Evolutionary conservation across 768 basidiomycete species (phyloP).

Genomic region (Leccinellum luteum): DNA sequence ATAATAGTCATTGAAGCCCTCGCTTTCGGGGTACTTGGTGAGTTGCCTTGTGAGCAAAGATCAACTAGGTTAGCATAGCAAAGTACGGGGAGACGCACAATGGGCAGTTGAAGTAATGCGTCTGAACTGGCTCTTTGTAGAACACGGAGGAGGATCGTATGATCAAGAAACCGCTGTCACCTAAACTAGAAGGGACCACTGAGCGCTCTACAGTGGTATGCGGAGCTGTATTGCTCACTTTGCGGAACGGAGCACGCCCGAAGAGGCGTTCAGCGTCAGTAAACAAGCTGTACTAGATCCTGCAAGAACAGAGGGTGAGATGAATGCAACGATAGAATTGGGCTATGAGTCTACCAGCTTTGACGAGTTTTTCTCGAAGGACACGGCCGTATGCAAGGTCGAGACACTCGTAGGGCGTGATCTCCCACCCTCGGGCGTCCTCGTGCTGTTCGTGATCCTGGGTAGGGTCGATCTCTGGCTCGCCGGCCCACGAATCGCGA

Average conservation of each 20-base stretch:
- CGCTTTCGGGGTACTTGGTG: slow-evolving; percentile 33
- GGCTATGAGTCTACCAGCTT: slow-evolving; percentile 39
- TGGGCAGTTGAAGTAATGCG: slow-evolving; percentile 36
- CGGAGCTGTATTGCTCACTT: slow-evolving; percentile 49
- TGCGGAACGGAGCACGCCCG: slow-evolving; percentile 71
- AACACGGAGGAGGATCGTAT: slow-evolving; percentile 66
- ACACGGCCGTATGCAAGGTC: slow-evolving; percentile 72
- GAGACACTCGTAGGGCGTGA: slow-evolving; percentile 69
- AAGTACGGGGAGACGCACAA: slow-evolving; percentile 20
- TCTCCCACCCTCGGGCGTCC: slow-evolving; percentile 63
- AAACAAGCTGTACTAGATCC: slow-evolving; percentile 86
- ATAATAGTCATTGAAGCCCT: slow-evolving; percentile 9
- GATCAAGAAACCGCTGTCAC: slow-evolving; percentile 76
- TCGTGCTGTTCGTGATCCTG: slow-evolving; percentile 62
- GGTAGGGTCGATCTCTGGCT: slow-evolving; percentile 77
- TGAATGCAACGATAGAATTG: slow-evolving; percentile 15
- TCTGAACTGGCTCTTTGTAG: slow-evolving; percentile 38
- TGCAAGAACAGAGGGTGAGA: slow-evolving; percentile 26
- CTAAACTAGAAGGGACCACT: slow-evolving; percentile 46
- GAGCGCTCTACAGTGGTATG: slow-evolving; percentile 1
- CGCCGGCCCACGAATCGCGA: slow-evolving; percentile 73
- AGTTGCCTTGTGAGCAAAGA: slow-evolving; percentile 25
- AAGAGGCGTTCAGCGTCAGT: slow-evolving; percentile 69
- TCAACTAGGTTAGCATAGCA: neutral
- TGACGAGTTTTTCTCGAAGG: slow-evolving; percentile 60